Base-by-base conservation (phyloP, 257 asterid species). In the Nyctanthes arbortristis region DNA sequence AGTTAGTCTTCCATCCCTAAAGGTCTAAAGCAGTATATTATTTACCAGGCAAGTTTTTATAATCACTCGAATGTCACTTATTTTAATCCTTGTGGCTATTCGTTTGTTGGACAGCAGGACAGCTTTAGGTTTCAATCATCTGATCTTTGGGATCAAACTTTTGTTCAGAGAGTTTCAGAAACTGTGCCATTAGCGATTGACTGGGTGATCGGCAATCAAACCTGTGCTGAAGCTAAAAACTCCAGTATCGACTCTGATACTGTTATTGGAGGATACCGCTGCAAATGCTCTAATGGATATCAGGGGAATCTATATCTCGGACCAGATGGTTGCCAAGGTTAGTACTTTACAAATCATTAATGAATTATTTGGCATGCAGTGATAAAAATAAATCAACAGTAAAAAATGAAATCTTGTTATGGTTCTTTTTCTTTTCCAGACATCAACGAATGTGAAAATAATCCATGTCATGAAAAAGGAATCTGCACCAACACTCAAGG, bases 261-360 rank as follows among this genome's bases (percentile, higher is more conserved):
- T 0, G 39, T 7, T 63, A 45, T 55, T 10, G 85, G 81, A 64
- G 85, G 85, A 16, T 74, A 74, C 35, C 75, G 74, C 4, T 81
- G 85, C 68, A 68, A 28, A 11, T 81, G 85, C 73, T 68, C 79
- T 0, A 11, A 1, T 2, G 85, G 85, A 31, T 81, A 59, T 69
- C 20, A 29, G 11, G 85, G 85, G 25, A 80, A 80, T 60, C 82
- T 78, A 1, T 80, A 80, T 59, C 82, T 80, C 67, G 60, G 70
- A 24, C 74, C 81, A 18, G 84, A n/a, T n/a, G 57, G 86, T 55
- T 81, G 86, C 64, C 69, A 56, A 78, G 84, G 84, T 81, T 34
- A 45, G 73, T 39, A 4, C 8, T n/a, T 47, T 3, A 36, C 10
- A 36, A 47, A 47, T 0, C 57, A 47, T n/a, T 7, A 47, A 5